Percentiles rank a stretch among this genome's conserved stretches.
phyloP scores from a whole-genome alignment of 352 stramenopile species.

The Globisporangium mamillatum region DNA sequence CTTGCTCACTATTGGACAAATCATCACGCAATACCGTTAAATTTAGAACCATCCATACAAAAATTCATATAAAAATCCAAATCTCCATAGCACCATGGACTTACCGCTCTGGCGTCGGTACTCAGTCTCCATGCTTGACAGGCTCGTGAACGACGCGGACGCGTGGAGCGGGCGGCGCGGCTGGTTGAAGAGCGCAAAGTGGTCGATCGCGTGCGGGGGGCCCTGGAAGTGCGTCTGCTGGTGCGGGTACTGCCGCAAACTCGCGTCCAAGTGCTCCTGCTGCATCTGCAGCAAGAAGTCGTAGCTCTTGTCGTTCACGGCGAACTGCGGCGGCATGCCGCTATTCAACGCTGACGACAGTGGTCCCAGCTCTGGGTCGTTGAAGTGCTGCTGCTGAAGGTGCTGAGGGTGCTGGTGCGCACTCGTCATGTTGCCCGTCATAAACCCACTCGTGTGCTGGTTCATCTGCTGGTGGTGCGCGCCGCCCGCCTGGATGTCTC shows the following conservation, averaged over 20 bases:
- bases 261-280: constrained; percentile 33
- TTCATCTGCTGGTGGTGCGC: not conserved
- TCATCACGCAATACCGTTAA: not conserved
- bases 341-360: not conserved
- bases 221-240: constrained; percentile 27
- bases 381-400: not conserved
- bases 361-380: constrained; percentile 1
- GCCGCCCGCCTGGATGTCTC: constrained; percentile 22
- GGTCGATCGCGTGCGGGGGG: constrained; percentile 8
- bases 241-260: constrained; percentile 42
- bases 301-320: constrained; percentile 34
- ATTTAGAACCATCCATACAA: not conserved
- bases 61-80: not conserved
- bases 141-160: constrained; percentile 68
- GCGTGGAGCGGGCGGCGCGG: constrained; percentile 46
- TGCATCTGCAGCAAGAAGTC: constrained; percentile 65
- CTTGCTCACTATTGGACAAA: constrained; percentile 40
- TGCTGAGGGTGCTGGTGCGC: not conserved
- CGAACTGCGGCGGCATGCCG: constrained; percentile 16
- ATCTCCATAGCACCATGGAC: constrained; percentile 5
- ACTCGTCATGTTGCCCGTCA: constrained; percentile 6
- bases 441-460: not conserved
- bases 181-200: constrained; percentile 22
- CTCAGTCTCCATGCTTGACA: constrained; percentile 73
- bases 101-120: constrained; percentile 47